Evolutionary conservation across 805 yeast genomes (phyloP), one percentile per base, ranked within the genome.

Genomic region (Naumovozyma dairenensis): DNA sequence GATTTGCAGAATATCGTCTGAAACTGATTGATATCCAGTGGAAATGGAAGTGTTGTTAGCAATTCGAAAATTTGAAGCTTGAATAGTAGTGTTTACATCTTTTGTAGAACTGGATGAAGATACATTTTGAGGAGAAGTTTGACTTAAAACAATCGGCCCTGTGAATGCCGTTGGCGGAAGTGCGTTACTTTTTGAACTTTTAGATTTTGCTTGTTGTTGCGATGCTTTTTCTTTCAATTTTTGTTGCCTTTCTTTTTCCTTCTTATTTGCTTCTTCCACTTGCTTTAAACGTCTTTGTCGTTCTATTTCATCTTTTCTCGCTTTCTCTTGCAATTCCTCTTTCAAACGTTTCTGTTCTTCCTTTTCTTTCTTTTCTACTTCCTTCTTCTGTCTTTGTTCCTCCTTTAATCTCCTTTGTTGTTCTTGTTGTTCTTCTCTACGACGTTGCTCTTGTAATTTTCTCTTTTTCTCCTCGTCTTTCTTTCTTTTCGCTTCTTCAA

Each of bases 391-490:
- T 45, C 55, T 63, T 55, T 42, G 57, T 54, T 71, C 64, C 35
- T 59, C 64, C 38, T 49, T 57, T 31, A 49, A 40, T 43, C 57
- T 57, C 28, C 60, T 51, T 45, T 60, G 60, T 31, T 53, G 51
- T 32, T 59, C 62, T 43, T 60, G 65, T 32, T 49, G 57, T 55
- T 69, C 52, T 53, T 58, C 57, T 53, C 66, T 36, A 43, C 59
- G 56, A 52, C 66, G 54, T 43, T 61, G 62, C 33, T 66, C 60
- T 42, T 62, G 65, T 30, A 63, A 46, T 37, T 58, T 58, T 17
- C 61, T 54, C 49, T 58, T 49, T 46, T 65, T 46, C 39, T 67
- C 62, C 45, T 65, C 63, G 47, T 66, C 61, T 29, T 50, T 56
- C 38, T 53, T 58, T 21, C 47, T 51, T 29, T 53, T 56, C 49